Evolutionary conservation across 2,329 filamentous ascomycete species (phyloP).

Genomic region (Apiospora phragmitis): DNA sequence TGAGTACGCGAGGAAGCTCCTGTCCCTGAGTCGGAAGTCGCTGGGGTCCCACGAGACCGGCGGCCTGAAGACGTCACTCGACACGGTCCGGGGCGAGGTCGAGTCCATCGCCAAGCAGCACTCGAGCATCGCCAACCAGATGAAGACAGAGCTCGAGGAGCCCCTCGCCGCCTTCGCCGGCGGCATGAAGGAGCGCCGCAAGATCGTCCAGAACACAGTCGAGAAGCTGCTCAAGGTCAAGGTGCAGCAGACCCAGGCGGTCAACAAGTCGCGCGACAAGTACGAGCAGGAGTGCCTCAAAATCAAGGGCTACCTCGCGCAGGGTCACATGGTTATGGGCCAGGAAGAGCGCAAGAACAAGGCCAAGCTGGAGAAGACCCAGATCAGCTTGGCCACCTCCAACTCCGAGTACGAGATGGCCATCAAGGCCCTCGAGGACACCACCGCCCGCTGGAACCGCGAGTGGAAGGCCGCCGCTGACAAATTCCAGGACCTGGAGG

Average conservation of each 20-base stretch:
- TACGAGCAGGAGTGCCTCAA: constrained; percentile 98
- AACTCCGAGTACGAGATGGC: constrained; percentile 93
- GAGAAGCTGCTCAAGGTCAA: constrained; percentile 95
- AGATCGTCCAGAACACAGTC: constrained; percentile 92
- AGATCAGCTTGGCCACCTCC: constrained; percentile 87
- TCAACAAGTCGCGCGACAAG: constrained; percentile 94
- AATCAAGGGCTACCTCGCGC: constrained; percentile 97
- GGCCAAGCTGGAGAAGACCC: constrained; percentile 96
- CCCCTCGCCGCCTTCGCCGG: constrained; percentile 88
- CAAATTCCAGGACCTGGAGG: constrained; percentile 98
- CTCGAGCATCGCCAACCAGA: constrained; percentile 84
- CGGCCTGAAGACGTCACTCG: constrained; percentile 79
- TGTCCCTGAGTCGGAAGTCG: constrained; percentile 82
- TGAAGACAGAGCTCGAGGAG: constrained; percentile 95
- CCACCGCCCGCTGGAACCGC: constrained; percentile 91
- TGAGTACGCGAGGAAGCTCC: constrained; percentile 88
- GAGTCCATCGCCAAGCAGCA: constrained; percentile 95
- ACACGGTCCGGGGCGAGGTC: constrained; percentile 84
- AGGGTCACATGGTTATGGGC: constrained; percentile 99
- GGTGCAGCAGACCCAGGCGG: constrained; percentile 82
- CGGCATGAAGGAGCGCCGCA: constrained; percentile 92
- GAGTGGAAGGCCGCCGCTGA: constrained; percentile 98
- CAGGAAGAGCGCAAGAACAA: constrained; percentile 99
- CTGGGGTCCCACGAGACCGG: constrained; percentile 87
- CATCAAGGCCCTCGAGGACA: constrained; percentile 92